Conservation (phyloP, 2,329 filamentous ascomycete species). For the Chrysoporthe austroafricana region DNA sequence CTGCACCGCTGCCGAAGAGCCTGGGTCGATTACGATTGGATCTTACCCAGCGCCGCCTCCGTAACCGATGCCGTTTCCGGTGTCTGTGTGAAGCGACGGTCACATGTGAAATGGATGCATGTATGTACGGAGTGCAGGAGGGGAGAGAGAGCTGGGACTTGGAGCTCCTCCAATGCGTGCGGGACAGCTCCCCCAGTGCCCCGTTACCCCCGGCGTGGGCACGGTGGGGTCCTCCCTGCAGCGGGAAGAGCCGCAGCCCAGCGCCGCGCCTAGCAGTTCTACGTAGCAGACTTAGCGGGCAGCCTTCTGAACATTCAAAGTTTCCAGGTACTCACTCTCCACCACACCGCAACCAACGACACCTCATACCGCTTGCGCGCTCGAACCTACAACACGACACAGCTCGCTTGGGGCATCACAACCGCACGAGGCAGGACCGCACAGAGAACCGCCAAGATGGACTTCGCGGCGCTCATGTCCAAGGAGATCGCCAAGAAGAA, state of each 20-base stretch:
- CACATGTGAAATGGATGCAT: neutral
- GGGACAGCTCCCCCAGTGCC: conserved; percentile 3
- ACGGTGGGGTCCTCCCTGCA: conserved; percentile 2
- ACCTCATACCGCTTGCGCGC: neutral
- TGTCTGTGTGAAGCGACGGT: neutral
- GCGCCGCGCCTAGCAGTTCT: conserved; percentile 4
- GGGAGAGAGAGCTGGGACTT: neutral
- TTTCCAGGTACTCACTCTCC: neutral
- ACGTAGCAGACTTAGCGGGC: neutral
- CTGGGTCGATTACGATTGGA: neutral
- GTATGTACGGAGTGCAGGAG: neutral
- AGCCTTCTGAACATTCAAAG: neutral
- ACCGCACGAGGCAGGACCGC: neutral
- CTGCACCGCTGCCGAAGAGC: neutral
- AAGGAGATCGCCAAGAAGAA: conserved; percentile 88
- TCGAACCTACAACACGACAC: neutral
- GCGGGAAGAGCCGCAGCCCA: conserved; percentile 21
- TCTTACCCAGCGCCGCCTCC: neutral
- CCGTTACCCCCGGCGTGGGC: conserved; percentile 11
- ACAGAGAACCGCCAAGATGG: conserved; percentile 62
- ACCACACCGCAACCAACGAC: neutral
- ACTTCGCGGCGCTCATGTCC: conserved; percentile 93
- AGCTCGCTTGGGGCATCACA: neutral
- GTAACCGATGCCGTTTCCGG: neutral
- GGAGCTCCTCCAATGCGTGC: conserved; percentile 5